phyloP scores from a whole-genome alignment of 2,329 filamentous ascomycete genomes.

The Hymenoscyphus linearis region DNA sequence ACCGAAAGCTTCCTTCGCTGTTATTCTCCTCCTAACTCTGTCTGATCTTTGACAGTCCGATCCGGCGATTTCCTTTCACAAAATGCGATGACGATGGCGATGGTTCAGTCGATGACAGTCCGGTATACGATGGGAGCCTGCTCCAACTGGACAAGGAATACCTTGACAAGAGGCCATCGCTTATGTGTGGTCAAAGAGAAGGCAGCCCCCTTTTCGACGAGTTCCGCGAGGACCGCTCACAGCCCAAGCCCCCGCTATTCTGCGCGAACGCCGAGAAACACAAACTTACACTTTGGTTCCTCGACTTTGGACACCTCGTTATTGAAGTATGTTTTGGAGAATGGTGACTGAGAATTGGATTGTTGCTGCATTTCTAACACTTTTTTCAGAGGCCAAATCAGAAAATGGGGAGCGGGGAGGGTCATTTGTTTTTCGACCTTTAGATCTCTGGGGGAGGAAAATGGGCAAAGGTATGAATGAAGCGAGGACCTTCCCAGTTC shows the following conservation, averaged over 20 bases:
- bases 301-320: neutral
- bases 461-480: conserved; percentile 2
- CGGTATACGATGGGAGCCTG: neutral
- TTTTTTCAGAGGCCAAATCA: neutral
- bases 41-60: neutral
- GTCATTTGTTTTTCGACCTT: conserved; percentile 1
- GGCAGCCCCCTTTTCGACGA: neutral
- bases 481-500: neutral
- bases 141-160: neutral
- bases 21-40: neutral
- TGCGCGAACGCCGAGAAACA: neutral
- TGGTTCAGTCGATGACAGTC: conserved; percentile 8
- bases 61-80: neutral
- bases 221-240: neutral
- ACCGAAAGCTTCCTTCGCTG: neutral
- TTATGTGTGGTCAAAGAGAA: neutral
- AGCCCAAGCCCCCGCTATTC: neutral
- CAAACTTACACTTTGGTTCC: neutral
- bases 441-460: neutral
- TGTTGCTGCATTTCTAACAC: neutral
- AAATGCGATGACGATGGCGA: conserved; percentile 9
- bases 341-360: neutral
- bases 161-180: neutral
- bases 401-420: neutral
- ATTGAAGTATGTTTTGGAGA: neutral